Evolutionary conservation across 495 filamentous ascomycete genomes (phyloP).

Genomic region (Sphaerosporella brunnea): DNA sequence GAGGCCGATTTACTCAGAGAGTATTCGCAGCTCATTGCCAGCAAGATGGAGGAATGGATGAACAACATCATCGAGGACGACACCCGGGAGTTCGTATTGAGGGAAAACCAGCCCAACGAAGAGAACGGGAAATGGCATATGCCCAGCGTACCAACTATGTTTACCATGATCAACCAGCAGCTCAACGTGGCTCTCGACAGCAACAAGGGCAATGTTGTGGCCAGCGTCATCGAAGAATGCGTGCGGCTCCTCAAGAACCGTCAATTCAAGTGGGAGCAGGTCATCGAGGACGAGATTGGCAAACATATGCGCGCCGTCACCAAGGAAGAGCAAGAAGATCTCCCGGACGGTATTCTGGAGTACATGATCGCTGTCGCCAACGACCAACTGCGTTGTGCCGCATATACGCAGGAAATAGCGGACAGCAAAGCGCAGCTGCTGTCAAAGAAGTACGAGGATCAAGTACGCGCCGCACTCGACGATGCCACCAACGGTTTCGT

Average conservation of each 20-base stretch:
- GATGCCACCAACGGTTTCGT: constrained; percentile 73
- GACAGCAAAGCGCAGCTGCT: constrained; percentile 65
- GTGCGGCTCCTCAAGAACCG: constrained; percentile 64
- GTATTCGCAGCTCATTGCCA: constrained; percentile 86
- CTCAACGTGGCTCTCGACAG: constrained; percentile 62
- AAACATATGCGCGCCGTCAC: constrained; percentile 44
- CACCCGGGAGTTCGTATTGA: constrained; percentile 55
- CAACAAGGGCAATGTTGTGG: constrained; percentile 65
- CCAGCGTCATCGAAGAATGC: constrained; percentile 89
- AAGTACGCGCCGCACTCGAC: constrained; percentile 45
- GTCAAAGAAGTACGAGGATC: constrained; percentile 57
- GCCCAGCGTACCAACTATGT: constrained; percentile 43
- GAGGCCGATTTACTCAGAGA: constrained; percentile 78
- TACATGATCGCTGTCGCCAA: constrained; percentile 96
- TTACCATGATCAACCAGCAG: constrained; percentile 92
- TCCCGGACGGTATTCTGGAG: constrained; percentile 37
- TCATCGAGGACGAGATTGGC: constrained; percentile 70
- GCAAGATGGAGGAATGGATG: constrained; percentile 94
- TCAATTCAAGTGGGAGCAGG: constrained; percentile 66
- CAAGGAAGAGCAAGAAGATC: constrained; percentile 34
- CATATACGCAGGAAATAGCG: constrained; percentile 43
- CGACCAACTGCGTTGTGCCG: constrained; percentile 76
- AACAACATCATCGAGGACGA: constrained; percentile 71
- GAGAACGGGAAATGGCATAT: constrained; percentile 39
- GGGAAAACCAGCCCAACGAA: constrained; percentile 50